Base-by-base conservation (phyloP, 148 eudicot genomes). In the Vaccinium corymbosum region DNA sequence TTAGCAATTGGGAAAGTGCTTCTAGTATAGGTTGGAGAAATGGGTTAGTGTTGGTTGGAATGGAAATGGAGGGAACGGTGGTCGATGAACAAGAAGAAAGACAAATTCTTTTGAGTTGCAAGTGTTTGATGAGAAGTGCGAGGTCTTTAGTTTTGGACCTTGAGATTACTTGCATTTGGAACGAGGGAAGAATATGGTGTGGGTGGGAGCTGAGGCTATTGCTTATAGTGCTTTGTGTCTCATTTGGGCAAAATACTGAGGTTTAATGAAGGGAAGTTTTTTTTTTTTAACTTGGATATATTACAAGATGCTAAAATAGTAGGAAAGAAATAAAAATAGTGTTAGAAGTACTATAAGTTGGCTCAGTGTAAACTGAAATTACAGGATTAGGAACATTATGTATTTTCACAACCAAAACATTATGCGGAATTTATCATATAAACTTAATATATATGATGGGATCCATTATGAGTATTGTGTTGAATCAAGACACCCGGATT, bases 1-100 rank as follows among this genome's bases (percentile, higher is more conserved):
- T 85, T 19, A 95, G 92, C 17, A 93, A 80, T 1, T 85, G 86
- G 53, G 90, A 89, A 59, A 93, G 81, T 64, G 86, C 8, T 35
- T 83, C 10, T 16, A 76, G 83, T 6, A 32, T 83, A 22, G 84
- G 78, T 35, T 19, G 59, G 19, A 50, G n/a, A 82, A 70, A 52
- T 46, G 78, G 84, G 79, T 72, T 5, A 20, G 29, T 38, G 20
- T 82, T 20, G 79, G 70, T 53, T 53, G 79, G 68, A 17, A 16
- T 52, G 59, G 3, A 29, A 27, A 62, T 87, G 89, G 88, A 84
- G 88, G 85, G 85, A 83, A 85, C 56, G 80, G 85, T 59, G 56
- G 87, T 66, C 52, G 83, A 46, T 71, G 80, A 48, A 81, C 77
- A 78, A 77, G 42, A 85, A 51, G 81, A 82, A 61, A 50, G 77